These are phyloP conservation scores for Xerocomus spinulosus DNA, from an alignment of 768 basidiomycete species.

Conservation along the genomic window DNA sequence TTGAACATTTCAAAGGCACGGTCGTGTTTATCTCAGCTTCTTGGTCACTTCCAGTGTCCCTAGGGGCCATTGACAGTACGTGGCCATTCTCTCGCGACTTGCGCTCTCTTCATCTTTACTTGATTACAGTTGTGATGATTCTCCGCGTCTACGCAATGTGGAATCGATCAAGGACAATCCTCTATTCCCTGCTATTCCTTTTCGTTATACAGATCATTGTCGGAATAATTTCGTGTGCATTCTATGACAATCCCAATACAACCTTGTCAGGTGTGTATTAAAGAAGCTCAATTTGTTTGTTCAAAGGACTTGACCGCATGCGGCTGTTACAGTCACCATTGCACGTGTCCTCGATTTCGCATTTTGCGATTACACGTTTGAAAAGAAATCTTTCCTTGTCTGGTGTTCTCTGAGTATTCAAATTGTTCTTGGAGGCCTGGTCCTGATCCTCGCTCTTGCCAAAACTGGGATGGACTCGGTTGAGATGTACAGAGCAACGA, in stretches of 20 bases:
- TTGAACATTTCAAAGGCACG: not conserved
- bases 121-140: constrained; percentile 6
- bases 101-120: no score
- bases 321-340: no score
- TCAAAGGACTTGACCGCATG: no score
- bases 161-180: not conserved
- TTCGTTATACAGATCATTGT: not conserved
- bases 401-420: no score
- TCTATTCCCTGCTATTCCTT: not conserved
- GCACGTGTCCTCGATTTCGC: not conserved
- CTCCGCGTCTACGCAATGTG: constrained; percentile 7
- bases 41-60: not conserved
- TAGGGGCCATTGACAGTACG: not conserved
- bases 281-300: no score
- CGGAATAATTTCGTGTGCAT: not conserved
- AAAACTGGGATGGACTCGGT: not conserved
- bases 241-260: not conserved
- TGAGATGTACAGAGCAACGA: constrained; percentile 2
- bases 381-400: no score
- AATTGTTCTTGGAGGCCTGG: not conserved
- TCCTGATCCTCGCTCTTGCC: not conserved
- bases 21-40: not conserved
- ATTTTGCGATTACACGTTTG: not conserved
- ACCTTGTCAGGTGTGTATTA: not conserved
- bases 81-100: not conserved